Base-by-base conservation (phyloP, 805 yeast species). In the Tetrapisispora arboricola region DNA sequence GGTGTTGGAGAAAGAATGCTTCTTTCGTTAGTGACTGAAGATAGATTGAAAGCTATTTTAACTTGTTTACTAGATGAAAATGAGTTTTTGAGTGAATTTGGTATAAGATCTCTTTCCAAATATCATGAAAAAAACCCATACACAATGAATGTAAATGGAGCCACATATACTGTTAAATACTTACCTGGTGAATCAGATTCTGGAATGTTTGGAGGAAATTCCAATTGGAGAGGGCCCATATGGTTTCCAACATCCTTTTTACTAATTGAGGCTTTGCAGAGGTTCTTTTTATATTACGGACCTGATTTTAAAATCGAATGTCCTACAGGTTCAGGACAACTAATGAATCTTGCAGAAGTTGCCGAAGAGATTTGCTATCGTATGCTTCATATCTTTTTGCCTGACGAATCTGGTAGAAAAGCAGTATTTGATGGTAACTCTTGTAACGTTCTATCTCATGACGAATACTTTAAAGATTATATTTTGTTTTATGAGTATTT, bases 181-280 rank as follows among this genome's bases (percentile, higher is more conserved):
- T 72, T 85, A 40, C 81, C 94, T 5, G 95, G 94, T 24, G 95
- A 85, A 56, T 82, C 94, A 22, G 90, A 85, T 57, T 80, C 94
- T 6, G 95, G 95, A 5, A 75, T 88, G 75, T 87, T 87, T 71
- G 96, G 96, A 38, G 96, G 96, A 44, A 87, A 87, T 60, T 86
- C 95, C 18, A 87, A 87, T 63, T 87, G 96, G 96, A 73, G 96
- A 61, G 96, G 96, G 2, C 96, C 96, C 13, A 86, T 87, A 50
- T 87, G 96, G 96, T 86, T 87, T 70, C 95, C 96, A 17, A 84
- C 84, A 11, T 87, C 82, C 54, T 87, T 87, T 61, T 66, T 87
- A 46, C 66, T 87, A 30, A 84, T 87, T 43, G 96, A 87, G 65
- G 77, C 95, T 0, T 67, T 87, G 51, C 92, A 87, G 63, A 71